These are phyloP conservation scores for Carex myosuroides DNA, from an alignment of 176 grass and related monocot species.

Conservation along the genomic window DNA sequence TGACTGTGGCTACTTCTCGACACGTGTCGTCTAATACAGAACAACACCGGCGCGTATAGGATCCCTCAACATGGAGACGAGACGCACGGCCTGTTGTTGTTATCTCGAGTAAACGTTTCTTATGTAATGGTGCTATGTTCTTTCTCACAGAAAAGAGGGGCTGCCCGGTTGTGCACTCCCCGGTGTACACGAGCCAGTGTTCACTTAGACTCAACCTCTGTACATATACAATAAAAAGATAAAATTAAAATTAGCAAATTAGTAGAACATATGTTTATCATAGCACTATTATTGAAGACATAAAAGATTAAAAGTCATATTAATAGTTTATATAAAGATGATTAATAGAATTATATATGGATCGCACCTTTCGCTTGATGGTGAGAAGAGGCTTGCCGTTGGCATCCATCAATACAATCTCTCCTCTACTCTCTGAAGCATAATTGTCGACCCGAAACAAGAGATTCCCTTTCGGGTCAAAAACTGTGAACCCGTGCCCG, in stretches of 20 bases:
- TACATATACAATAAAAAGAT: conserved; percentile 28
- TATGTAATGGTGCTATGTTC: conserved; percentile 33
- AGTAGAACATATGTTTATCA: neutral
- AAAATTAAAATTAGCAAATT: neutral
- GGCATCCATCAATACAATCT: conserved; percentile 67
- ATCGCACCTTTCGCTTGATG: conserved; percentile 48
- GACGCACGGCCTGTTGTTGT: conserved; percentile 2
- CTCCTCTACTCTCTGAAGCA: conserved; percentile 29
- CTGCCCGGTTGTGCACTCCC: conserved; percentile 36
- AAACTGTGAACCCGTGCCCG: conserved; percentile 27
- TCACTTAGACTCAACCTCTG: conserved; percentile 70
- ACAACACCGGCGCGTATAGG: conserved; percentile 54
- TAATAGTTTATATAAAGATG: neutral
- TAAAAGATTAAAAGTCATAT: neutral
- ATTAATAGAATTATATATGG: neutral
- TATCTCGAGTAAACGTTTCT: conserved; percentile 35
- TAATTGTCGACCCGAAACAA: conserved; percentile 41
- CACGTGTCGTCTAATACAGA: conserved; percentile 36
- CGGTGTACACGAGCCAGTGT: conserved; percentile 65
- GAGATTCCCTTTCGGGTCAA: conserved; percentile 25
- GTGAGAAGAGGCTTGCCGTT: conserved; percentile 41
- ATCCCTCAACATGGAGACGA: conserved; percentile 63
- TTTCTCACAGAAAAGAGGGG: conserved; percentile 54
- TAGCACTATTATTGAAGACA: neutral
- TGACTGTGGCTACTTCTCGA: conserved; percentile 40